Conservation (phyloP, 257 asterid genomes). For the Plantago ovata region DNA sequence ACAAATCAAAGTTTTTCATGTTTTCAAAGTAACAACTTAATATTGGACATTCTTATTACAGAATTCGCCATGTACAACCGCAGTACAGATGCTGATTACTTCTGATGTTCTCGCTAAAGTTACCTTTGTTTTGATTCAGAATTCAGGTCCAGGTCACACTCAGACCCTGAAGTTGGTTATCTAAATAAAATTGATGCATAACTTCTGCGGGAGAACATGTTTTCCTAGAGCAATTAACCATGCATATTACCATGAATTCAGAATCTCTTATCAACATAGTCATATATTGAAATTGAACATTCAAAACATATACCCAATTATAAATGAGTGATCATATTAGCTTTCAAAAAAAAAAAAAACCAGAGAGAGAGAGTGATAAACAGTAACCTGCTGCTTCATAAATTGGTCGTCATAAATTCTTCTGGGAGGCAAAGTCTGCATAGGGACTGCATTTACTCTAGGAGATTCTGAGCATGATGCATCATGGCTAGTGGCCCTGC, state of each 20-base stretch:
- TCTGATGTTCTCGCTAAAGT: background rate
- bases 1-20: background rate
- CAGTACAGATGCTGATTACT: background rate
- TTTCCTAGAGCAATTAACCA: too few relatives aligned
- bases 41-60: background rate
- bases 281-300: background rate
- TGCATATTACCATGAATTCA: constrained; percentile 3
- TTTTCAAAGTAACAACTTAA: background rate
- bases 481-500: constrained; percentile 34
- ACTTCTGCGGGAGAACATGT: too few relatives aligned
- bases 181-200: constrained; percentile 10
- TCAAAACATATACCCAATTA: constrained; percentile 18
- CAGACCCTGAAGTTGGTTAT: constrained; percentile 23
- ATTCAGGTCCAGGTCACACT: constrained; percentile 20
- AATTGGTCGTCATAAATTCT: constrained; percentile 35
- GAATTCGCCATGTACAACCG: too few relatives aligned
- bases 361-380: too few relatives aligned
- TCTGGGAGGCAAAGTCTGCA: constrained; percentile 32
- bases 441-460: constrained; percentile 38
- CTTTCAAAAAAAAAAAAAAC: too few relatives aligned
- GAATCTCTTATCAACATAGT: background rate
- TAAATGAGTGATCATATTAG: too few relatives aligned
- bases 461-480: constrained; percentile 26
- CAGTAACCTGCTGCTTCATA: constrained; percentile 46
- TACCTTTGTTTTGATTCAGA: constrained; percentile 20